phyloP scores from a whole-genome alignment of 202 grass and related monocot species.

The Carex sylvatica region DNA sequence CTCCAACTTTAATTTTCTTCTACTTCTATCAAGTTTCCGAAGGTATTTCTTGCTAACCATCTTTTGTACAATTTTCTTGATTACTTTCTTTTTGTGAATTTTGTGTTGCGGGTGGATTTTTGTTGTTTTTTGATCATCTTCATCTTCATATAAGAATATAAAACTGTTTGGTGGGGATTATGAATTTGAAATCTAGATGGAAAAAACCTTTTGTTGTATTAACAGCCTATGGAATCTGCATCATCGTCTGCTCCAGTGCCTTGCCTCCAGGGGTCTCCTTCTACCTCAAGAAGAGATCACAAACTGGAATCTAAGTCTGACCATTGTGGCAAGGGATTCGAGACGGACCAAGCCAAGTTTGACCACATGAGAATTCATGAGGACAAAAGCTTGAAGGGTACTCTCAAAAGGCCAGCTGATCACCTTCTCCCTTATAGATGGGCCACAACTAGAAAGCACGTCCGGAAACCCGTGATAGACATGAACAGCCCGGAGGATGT shows the following conservation, averaged over 20 bases:
- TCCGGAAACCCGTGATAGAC: background rate
- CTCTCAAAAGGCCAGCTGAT: background rate
- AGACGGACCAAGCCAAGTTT: background rate
- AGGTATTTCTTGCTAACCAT: background rate
- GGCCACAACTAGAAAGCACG: background rate
- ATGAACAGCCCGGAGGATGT: background rate
- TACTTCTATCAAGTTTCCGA: background rate
- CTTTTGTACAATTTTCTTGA: background rate
- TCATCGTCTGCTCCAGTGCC: too few relatives aligned
- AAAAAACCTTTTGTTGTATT: too few relatives aligned
- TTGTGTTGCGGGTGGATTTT: background rate
- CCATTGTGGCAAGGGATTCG: background rate
- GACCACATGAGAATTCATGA: conserved; percentile 5
- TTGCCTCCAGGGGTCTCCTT: too few relatives aligned
- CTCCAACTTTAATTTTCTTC: too few relatives aligned
- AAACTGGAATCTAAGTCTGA: too few relatives aligned
- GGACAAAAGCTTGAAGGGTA: background rate
- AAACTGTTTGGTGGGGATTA: too few relatives aligned
- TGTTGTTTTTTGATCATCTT: too few relatives aligned
- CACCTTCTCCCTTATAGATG: background rate
- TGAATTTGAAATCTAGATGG: too few relatives aligned
- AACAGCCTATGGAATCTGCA: too few relatives aligned
- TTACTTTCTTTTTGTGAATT: too few relatives aligned
- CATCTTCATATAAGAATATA: background rate
- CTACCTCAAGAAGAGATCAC: background rate